Conservation (phyloP, 768 basidiomycete species). For the Royoungia palumana region DNA sequence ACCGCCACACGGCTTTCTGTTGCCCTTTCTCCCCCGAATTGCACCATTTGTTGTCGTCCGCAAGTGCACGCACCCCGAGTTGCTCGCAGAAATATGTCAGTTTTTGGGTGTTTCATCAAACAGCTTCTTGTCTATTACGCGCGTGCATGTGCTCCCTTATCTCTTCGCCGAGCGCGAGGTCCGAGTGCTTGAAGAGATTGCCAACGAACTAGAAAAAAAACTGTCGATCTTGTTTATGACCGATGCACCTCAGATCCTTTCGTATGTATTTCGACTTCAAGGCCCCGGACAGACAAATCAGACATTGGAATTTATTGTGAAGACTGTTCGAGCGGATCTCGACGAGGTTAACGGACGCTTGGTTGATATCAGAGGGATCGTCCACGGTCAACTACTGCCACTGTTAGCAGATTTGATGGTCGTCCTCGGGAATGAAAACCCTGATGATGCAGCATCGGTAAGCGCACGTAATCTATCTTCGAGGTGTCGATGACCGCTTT, state of each 20-base stretch:
- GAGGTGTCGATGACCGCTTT: constrained; percentile 35
- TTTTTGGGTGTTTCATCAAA: constrained; percentile 54
- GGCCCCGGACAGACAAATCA: constrained; percentile 53
- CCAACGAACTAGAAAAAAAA: constrained; percentile 45
- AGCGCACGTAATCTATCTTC: constrained; percentile 10
- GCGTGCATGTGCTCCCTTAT: constrained; percentile 62
- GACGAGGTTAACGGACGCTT: constrained; percentile 29
- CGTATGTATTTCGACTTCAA: constrained; percentile 61
- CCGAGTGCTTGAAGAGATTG: constrained; percentile 59
- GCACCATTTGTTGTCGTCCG: constrained; percentile 62
- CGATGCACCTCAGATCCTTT: constrained; percentile 58
- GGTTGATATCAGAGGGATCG: constrained; percentile 45
- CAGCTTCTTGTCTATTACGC: constrained; percentile 63
- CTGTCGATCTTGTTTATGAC: constrained; percentile 52
- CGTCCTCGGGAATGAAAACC: constrained; percentile 68
- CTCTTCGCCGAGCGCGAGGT: constrained; percentile 62
- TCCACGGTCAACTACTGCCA: constrained; percentile 65
- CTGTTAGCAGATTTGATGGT: constrained; percentile 76
- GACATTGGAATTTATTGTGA: constrained; percentile 59
- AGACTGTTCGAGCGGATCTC: constrained; percentile 50
- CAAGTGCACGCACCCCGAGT: constrained; percentile 53
- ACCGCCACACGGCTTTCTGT: constrained; percentile 59
- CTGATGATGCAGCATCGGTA: constrained; percentile 43
- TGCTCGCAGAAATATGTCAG: constrained; percentile 65
- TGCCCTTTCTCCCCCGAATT: constrained; percentile 66